A percentile compares a stretch with the other conserved stretches of the same genome.
These are phyloP conservation scores for Nevesoporus exiguus DNA, from an alignment of 768 basidiomycete species.

Conservation along the genomic window DNA sequence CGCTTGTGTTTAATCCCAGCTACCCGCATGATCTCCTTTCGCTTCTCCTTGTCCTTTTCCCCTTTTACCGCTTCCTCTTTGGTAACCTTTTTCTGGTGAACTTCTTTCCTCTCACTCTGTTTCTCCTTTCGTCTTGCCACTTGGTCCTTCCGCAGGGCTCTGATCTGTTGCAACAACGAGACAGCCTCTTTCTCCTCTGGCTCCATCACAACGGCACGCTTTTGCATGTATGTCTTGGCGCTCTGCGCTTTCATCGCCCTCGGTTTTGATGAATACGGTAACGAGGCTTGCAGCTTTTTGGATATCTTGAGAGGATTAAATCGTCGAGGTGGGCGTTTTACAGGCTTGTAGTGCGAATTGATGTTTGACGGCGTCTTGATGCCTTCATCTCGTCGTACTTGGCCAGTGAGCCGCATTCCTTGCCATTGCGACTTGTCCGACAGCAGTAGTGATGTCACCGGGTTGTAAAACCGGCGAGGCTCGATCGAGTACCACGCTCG, in stretches of 20 bases:
- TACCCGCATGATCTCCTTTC: constrained; percentile 70
- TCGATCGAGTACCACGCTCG: constrained; percentile 96
- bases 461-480: constrained; percentile 94
- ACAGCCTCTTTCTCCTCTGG: constrained; percentile 93
- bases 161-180: constrained; percentile 89
- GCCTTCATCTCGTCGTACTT: constrained; percentile 83
- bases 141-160: constrained; percentile 88
- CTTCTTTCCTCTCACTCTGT: constrained; percentile 73
- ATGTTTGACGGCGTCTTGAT: constrained; percentile 75
- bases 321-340: constrained; percentile 75
- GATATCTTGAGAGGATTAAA: constrained; percentile 91
- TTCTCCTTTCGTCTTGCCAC: constrained; percentile 74
- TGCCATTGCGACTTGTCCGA: constrained; percentile 81
- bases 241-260: constrained; percentile 74
- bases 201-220: constrained; percentile 92
- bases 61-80: constrained; percentile 59
- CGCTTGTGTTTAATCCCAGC: constrained; percentile 72
- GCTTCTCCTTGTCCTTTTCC: constrained; percentile 73
- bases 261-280: constrained; percentile 93
- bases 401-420: constrained; percentile 95
- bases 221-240: constrained; percentile 83
- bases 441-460: constrained; percentile 86
- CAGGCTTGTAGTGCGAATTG: constrained; percentile 85
- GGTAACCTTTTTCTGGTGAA: constrained; percentile 66
- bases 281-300: constrained; percentile 81